Conservation (phyloP, 805 yeast genomes). For the Myxozyma geophila region DNA sequence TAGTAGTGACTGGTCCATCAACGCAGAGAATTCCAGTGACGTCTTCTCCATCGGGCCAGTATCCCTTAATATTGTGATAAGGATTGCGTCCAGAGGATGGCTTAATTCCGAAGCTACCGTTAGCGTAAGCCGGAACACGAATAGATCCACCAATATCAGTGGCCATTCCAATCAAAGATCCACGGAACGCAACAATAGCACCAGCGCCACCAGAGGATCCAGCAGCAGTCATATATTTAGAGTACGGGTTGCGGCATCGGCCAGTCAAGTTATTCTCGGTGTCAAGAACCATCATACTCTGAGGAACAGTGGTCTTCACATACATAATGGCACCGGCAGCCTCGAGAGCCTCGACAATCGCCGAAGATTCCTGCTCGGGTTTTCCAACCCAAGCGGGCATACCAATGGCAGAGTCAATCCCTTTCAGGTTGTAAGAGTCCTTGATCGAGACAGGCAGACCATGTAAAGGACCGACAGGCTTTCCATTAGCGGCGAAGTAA, state of each 20-base stretch:
- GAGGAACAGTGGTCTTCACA: slow-evolving; percentile 57
- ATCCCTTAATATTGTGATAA: slow-evolving; percentile 51
- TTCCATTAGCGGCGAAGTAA: slow-evolving; percentile 52
- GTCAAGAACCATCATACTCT: slow-evolving; percentile 56
- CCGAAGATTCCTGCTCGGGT: slow-evolving; percentile 47
- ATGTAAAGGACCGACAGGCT: slow-evolving; percentile 63
- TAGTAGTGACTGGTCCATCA: slow-evolving; percentile 54
- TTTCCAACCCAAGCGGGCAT: slow-evolving; percentile 49
- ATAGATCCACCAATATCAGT: slow-evolving; percentile 60
- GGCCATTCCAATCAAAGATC: slow-evolving; percentile 57
- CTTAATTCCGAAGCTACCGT: slow-evolving; percentile 51
- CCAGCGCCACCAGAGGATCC: slow-evolving; percentile 64
- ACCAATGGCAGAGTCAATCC: slow-evolving; percentile 55
- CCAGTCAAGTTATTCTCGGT: slow-evolving; percentile 54
- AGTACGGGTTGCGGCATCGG: slow-evolving; percentile 53
- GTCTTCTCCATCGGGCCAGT: slow-evolving; percentile 56
- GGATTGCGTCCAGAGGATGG: slow-evolving; percentile 47
- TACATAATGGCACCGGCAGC: slow-evolving; percentile 55
- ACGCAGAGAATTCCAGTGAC: slow-evolving; percentile 50
- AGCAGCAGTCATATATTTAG: slow-evolving; percentile 52
- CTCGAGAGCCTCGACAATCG: slow-evolving; percentile 48
- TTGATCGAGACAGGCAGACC: slow-evolving; percentile 58
- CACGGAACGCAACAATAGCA: slow-evolving; percentile 52
- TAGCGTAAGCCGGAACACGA: slow-evolving; percentile 54
- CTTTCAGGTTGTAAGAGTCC: slow-evolving; percentile 53